phyloP scores from a whole-genome alignment of 495 filamentous ascomycete species.

The Wilcoxina mikolae region DNA sequence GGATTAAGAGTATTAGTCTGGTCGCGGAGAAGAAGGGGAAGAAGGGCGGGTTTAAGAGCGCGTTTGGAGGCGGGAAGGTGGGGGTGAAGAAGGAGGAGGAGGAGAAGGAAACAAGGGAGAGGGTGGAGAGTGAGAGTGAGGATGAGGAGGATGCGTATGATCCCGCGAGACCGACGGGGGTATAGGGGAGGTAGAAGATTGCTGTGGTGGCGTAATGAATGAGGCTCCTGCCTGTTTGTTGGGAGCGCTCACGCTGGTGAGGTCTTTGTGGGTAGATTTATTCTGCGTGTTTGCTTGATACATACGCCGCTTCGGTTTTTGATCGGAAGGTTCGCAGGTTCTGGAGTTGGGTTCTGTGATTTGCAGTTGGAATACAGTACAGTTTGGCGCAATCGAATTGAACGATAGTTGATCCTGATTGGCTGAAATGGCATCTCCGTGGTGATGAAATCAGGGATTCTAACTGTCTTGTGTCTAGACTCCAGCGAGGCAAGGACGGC shows the following conservation, averaged over 20 bases:
- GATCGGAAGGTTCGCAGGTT: not conserved
- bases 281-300: too few species aligned
- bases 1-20: constrained; percentile 28
- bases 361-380: too few species aligned
- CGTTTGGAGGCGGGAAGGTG: constrained; percentile 38
- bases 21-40: constrained; percentile 31
- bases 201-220: not conserved
- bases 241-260: not conserved
- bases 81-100: constrained; percentile 32
- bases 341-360: not conserved
- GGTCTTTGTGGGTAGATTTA: too few species aligned
- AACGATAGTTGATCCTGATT: too few species aligned
- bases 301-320: too few species aligned
- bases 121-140: constrained; percentile 36
- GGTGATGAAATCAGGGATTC: too few species aligned
- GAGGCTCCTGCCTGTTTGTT: not conserved
- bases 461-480: too few species aligned
- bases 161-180: constrained; percentile 18
- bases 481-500: too few species aligned
- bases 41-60: constrained; percentile 49
- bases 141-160: constrained; percentile 31
- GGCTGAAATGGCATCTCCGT: too few species aligned
- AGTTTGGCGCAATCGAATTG: too few species aligned
- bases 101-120: constrained; percentile 17
- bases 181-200: not conserved